Evolutionary conservation across 805 yeast species (phyloP), one percentile per base, ranked within the genome.

Genomic region (Lipomyces sp.): DNA sequence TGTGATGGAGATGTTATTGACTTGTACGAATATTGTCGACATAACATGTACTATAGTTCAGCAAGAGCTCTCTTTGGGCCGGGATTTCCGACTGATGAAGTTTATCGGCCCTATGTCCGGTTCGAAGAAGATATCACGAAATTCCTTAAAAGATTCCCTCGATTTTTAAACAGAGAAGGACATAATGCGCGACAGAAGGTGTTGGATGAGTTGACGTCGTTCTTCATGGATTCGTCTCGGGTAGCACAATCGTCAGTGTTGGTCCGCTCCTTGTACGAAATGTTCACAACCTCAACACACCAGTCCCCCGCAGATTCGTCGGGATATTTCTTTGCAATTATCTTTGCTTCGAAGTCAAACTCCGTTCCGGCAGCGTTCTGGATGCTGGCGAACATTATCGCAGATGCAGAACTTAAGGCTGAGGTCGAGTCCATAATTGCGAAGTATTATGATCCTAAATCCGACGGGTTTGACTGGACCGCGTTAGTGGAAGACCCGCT

Each of bases 291-390:
- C 24, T 2, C 35, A 1, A 42, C 39, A 3, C 59, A 56, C 35
- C 39, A 51, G n/a, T 13, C 53, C 5, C 35, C 63, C 11, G 64
- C 45, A 7, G 71, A 67, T 33, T 33, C 35, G 10, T 65, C 64
- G 10, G 65, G 66, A 0, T 66, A 63, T 35, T 55, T 64, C 15
- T 64, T 68, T 29, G 53, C 67, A 13, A 60, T 68, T 11, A 34
- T 66, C 5, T 63, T 68, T 35, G 71, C 69, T 3, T 63, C 60
- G 10, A 48, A 61, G 24, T 65, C 68, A 1, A 65, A 65, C 53
- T 61, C 68, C 11, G 63, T 65, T 11, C 68, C 68, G 4, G 64
- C 57, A n/a, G 68, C 68, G 30, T 65, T 57, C 42, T 65, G 68
- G 68, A 6, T 61, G 1, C 30, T 65, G 32, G 64, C 65, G 7